Conservation (phyloP, 1,139 yeast genomes). For the Scheffersomyces parashehatae region DNA sequence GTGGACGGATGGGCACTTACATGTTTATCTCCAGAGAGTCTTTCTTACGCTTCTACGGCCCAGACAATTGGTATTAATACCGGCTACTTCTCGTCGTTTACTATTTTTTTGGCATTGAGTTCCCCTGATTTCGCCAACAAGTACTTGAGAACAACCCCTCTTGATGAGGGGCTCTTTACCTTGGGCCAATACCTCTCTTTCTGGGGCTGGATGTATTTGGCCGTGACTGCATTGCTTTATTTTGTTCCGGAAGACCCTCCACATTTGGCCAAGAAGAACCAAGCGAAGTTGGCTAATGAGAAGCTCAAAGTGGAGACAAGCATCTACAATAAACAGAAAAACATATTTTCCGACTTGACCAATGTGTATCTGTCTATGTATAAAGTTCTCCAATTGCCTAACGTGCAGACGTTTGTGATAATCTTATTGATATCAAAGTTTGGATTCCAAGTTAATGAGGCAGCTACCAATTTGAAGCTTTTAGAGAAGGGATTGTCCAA, state of each 20-base stretch:
- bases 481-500: conserved; percentile 92
- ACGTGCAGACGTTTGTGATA: conserved; percentile 72
- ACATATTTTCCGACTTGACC: conserved; percentile 30
- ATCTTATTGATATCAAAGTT: conserved; percentile 80
- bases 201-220: conserved; percentile 74
- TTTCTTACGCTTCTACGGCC: conserved; percentile 96
- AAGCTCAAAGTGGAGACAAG: conserved; percentile 25
- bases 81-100: conserved; percentile 89
- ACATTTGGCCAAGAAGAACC: conserved; percentile 44
- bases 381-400: conserved; percentile 70
- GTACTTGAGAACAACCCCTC: conserved; percentile 65
- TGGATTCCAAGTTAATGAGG: conserved; percentile 95
- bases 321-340: conserved; percentile 26
- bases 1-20: conserved; percentile 99
- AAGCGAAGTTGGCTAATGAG: conserved; percentile 36
- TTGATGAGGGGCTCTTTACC: conserved; percentile 65
- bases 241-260: conserved; percentile 69
- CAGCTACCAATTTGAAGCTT: conserved; percentile 88
- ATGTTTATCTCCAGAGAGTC: conserved; percentile 70
- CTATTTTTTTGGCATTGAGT: conserved; percentile 85
- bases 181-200: conserved; percentile 73
- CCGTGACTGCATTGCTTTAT: conserved; percentile 63
- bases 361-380: conserved; percentile 76
- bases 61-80: conserved; percentile 93
- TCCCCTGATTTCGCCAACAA: conserved; percentile 92